phyloP scores from a whole-genome alignment of 495 filamentous ascomycete genomes.

The Aspergillus diversus region DNA sequence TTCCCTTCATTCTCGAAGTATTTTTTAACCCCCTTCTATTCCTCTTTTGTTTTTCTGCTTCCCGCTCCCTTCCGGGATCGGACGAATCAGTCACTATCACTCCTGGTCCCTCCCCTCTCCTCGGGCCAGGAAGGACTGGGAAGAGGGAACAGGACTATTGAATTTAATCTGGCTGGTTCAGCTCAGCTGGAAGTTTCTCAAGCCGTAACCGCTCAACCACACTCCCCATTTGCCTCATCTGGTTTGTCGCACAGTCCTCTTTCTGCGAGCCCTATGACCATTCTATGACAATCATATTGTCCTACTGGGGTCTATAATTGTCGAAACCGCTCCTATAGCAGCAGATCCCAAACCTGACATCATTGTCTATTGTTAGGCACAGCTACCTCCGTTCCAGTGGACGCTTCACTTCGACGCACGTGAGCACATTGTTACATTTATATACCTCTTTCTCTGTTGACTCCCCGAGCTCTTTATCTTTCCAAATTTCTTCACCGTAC shows the following conservation, averaged over 20 bases:
- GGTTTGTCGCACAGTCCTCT: background rate
- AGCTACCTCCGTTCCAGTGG: background rate
- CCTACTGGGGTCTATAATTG: background rate
- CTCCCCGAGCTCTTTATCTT: background rate
- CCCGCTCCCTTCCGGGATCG: conserved; percentile 3
- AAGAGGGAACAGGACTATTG: conserved; percentile 10
- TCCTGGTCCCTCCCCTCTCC: conserved; percentile 4
- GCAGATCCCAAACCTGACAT: background rate
- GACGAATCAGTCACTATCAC: conserved; percentile 8
- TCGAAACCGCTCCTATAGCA: background rate
- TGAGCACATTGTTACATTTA: conserved; percentile 14
- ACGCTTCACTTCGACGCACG: conserved; percentile 5
- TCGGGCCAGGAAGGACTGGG: conserved; percentile 2
- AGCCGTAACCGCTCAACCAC: background rate
- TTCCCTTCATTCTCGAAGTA: background rate
- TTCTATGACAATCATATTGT: conserved; percentile 7
- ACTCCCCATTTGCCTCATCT: background rate
- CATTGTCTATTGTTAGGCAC: background rate
- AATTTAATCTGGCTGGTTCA: conserved; percentile 11
- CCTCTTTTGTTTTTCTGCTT: background rate
- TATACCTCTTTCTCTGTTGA: conserved; percentile 5
- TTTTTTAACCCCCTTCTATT: background rate
- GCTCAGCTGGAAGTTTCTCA: background rate
- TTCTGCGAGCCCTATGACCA: background rate
- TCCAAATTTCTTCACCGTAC: background rate